phyloP scores from a whole-genome alignment of 305 asterid genomes.

The Fraxinus ornus region DNA sequence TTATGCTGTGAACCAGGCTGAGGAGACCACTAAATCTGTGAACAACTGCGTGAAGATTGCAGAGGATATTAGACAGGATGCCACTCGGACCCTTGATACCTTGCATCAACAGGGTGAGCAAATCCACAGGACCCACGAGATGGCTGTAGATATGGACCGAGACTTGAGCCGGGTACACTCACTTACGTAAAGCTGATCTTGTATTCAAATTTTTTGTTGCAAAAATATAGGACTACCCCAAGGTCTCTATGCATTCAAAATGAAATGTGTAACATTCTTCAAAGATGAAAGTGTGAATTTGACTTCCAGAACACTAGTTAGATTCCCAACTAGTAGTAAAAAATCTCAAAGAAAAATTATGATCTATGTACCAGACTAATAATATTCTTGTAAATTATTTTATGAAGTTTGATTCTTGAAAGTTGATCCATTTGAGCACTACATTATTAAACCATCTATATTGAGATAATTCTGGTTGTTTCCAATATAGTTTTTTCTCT shows the following conservation, averaged over 20 bases:
- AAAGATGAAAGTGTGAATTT: not conserved
- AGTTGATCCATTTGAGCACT: not conserved
- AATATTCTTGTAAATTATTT: not conserved
- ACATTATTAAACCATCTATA: not conserved
- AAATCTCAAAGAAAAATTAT: not conserved
- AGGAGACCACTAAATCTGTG: slow-evolving; percentile 73
- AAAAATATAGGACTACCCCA: not conserved
- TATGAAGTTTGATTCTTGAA: not conserved
- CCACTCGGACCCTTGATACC: slow-evolving; percentile 64
- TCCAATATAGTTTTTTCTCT: not conserved
- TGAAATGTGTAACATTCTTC: not conserved
- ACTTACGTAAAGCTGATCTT: not conserved
- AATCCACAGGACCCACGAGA: slow-evolving; percentile 77
- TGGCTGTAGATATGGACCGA: slow-evolving; percentile 82
- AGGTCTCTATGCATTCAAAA: not conserved
- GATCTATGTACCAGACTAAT: not conserved
- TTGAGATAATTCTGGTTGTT: not conserved
- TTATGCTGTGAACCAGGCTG: slow-evolving; percentile 65
- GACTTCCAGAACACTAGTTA: not conserved
- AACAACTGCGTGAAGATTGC: slow-evolving; percentile 76
- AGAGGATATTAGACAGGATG: slow-evolving; percentile 67
- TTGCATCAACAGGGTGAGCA: slow-evolving; percentile 91
- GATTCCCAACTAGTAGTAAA: not conserved
- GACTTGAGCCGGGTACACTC: slow-evolving; percentile 68
- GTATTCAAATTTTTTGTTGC: not conserved